phyloP scores from a whole-genome alignment of 805 yeast species.

The Saturnispora diversa region DNA sequence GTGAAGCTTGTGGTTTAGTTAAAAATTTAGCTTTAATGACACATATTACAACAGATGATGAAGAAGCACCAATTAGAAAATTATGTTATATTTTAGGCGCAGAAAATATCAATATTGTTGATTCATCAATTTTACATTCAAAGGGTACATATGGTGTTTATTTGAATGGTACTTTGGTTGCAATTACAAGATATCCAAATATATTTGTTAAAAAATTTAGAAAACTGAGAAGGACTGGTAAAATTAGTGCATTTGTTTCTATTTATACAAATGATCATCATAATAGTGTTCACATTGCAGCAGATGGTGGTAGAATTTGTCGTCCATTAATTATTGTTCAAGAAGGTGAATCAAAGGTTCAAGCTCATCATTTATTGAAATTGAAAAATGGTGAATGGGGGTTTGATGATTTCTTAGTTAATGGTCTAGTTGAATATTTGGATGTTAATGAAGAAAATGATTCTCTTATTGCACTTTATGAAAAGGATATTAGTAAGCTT shows the following conservation, averaged over 20 bases:
- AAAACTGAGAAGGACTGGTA: conserved; percentile 71
- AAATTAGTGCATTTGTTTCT: conserved; percentile 82
- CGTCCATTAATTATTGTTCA: conserved; percentile 89
- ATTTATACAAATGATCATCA: conserved; percentile 87
- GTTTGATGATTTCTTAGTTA: conserved; percentile 83
- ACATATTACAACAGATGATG: conserved; percentile 97
- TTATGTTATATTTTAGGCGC: conserved; percentile 81
- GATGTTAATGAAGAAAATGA: conserved; percentile 98
- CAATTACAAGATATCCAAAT: conserved; percentile 81
- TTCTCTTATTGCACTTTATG: conserved; percentile 85
- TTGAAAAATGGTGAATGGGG: conserved; percentile 63
- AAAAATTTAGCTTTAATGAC: conserved; percentile 97
- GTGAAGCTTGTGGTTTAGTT: conserved; percentile 99
- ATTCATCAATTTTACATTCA: conserved; percentile 74
- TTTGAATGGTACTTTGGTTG: conserved; percentile 90
- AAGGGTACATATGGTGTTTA: conserved; percentile 77
- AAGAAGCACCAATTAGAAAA: conserved; percentile 76
- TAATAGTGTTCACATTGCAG: conserved; percentile 90
- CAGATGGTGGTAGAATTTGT: conserved; percentile 98
- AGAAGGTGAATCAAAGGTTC: conserved; percentile 61
- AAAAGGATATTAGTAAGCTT: conserved; percentile 45
- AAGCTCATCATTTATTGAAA: conserved; percentile 55
- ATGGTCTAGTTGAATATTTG: conserved; percentile 87
- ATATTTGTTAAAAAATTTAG: conserved; percentile 76
- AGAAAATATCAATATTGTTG: conserved; percentile 74